These are phyloP conservation scores for Colletotrichum abscissum DNA, from an alignment of 2,329 filamentous ascomycete genomes.

Conservation along the genomic window DNA sequence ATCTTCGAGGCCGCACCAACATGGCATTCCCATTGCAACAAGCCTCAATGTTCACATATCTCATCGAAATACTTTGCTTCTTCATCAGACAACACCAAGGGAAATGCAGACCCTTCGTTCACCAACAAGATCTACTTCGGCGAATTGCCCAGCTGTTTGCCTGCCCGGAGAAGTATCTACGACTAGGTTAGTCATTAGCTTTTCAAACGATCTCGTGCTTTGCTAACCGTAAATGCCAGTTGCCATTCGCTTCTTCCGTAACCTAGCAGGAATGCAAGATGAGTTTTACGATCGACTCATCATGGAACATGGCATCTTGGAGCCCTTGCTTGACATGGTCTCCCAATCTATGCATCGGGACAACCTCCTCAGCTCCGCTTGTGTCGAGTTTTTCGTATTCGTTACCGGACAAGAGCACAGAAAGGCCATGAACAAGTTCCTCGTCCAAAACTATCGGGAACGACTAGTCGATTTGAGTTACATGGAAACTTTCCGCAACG, in stretches of 20 bases:
- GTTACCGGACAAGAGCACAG: conserved; percentile 81
- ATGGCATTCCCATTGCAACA: conserved; percentile 83
- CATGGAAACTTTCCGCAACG: conserved; percentile 83
- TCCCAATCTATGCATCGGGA: conserved; percentile 89
- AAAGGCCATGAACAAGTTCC: conserved; percentile 83
- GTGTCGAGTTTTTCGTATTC: conserved; percentile 92
- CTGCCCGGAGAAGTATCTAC: conserved; percentile 90
- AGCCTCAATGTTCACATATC: conserved; percentile 88
- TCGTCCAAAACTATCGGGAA: conserved; percentile 87
- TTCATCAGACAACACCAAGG: conserved; percentile 91
- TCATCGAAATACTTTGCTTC: conserved; percentile 94
- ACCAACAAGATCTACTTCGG: conserved; percentile 80
- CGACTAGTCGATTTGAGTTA: conserved; percentile 81
- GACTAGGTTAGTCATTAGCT: conserved; percentile 75
- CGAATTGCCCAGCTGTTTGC: conserved; percentile 85
- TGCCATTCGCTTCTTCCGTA: conserved; percentile 93
- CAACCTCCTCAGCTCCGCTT: conserved; percentile 93
- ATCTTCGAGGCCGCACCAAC: conserved; percentile 77
- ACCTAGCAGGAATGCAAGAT: conserved; percentile 85
- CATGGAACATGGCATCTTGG: conserved; percentile 82
- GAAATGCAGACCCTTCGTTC: conserved; percentile 88
- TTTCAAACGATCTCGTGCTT: not conserved
- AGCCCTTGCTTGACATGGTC: conserved; percentile 86
- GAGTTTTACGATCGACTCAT: conserved; percentile 92
- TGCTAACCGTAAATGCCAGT: conserved; percentile 58